Evolutionary conservation across 2,329 filamentous ascomycete genomes (phyloP).

Genomic region (Trichoderma gracile): DNA sequence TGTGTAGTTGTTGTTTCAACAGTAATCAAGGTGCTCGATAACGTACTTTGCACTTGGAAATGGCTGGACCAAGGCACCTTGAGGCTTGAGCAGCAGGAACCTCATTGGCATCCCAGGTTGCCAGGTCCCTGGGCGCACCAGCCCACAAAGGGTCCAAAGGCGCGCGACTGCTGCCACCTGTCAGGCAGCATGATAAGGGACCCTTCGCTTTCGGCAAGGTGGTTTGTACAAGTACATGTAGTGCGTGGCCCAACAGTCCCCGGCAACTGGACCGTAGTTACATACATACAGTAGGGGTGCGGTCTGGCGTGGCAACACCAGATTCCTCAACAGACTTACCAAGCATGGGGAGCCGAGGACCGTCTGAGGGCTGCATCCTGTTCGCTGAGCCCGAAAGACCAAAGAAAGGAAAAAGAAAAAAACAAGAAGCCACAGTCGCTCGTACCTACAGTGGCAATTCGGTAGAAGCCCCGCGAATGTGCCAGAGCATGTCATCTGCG

Average conservation of each 20-base stretch:
- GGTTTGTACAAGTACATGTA: neutral
- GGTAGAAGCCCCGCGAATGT: conserved; percentile 12
- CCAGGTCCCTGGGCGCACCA: neutral
- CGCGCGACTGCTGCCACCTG: conserved; percentile 5
- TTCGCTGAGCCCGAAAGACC: conserved; percentile 19
- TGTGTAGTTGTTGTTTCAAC: no score
- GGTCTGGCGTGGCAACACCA: neutral
- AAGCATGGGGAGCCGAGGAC: neutral
- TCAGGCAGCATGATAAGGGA: conserved; percentile 22
- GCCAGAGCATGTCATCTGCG: no score
- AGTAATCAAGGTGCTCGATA: no score
- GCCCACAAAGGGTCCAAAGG: neutral
- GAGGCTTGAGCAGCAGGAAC: no score
- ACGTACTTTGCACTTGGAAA: no score
- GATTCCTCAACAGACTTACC: neutral
- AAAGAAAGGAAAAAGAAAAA: neutral
- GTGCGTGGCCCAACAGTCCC: neutral
- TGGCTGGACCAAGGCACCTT: no score
- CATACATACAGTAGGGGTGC: no score
- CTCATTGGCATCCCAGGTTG: no score
- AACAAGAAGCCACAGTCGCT: neutral
- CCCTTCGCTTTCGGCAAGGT: neutral
- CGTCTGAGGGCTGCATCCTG: neutral
- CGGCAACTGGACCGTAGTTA: no score
- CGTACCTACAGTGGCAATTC: conserved; percentile 15